phyloP scores from a whole-genome alignment of 805 yeast genomes.

The Ogataea trehalophila region DNA sequence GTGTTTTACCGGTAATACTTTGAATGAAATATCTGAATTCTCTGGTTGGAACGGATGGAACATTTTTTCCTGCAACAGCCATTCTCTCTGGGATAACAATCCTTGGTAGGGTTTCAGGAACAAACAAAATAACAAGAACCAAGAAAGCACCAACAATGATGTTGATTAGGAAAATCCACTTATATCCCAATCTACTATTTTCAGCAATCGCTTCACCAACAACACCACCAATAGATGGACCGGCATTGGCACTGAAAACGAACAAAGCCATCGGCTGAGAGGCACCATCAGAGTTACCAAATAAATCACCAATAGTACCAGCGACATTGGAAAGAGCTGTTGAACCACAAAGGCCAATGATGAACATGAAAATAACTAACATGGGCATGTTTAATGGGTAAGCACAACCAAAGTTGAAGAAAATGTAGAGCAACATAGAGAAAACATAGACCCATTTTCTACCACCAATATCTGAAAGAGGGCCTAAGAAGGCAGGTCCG shows the following conservation, averaged over 20 bases:
- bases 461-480: conserved; percentile 33
- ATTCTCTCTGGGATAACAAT: conserved; percentile 30
- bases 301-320: conserved; percentile 33
- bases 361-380: conserved; percentile 30
- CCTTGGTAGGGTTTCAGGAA: conserved; percentile 35
- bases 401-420: conserved; percentile 33
- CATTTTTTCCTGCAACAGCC: conserved; percentile 20
- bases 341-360: conserved; percentile 30
- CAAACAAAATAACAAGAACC: conserved; percentile 17
- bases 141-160: conserved; percentile 28
- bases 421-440: conserved; percentile 24
- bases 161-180: conserved; percentile 32
- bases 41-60: conserved; percentile 22
- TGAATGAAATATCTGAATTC: conserved; percentile 20
- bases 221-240: conserved; percentile 34
- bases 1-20: conserved; percentile 14
- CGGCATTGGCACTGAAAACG: conserved; percentile 32
- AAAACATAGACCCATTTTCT: conserved; percentile 34
- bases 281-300: conserved; percentile 31
- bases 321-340: conserved; percentile 32
- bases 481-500: conserved; percentile 34
- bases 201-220: conserved; percentile 33
- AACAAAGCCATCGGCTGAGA: conserved; percentile 33
- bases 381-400: conserved; percentile 30
- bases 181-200: conserved; percentile 25